Conservation (phyloP, 345 rosid species). For the Sonneratia alba region DNA sequence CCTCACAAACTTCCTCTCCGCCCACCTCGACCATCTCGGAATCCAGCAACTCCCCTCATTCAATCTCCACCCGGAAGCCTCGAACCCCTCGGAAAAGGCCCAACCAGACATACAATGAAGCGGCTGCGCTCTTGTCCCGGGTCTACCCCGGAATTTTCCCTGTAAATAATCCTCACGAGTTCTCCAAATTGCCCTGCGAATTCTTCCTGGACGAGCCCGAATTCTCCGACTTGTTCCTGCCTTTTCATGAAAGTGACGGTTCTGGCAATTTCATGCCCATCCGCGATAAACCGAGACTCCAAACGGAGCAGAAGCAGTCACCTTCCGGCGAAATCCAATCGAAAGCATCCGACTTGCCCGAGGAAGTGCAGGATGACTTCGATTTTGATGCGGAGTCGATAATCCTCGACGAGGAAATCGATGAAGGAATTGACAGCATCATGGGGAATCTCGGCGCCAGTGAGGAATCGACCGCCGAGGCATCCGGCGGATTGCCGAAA, state of each 20-base stretch:
- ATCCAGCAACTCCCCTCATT: slow-evolving; percentile 58
- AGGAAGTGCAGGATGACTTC: slow-evolving; percentile 20
- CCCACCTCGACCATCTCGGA: slow-evolving; percentile 86
- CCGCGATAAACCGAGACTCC: slow-evolving; percentile 20
- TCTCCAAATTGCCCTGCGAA: slow-evolving; percentile 33
- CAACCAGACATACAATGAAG: slow-evolving; percentile 88
- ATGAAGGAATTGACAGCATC: slow-evolving; percentile 66
- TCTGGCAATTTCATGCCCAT: slow-evolving; percentile 30
- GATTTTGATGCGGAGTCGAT: slow-evolving; percentile 78
- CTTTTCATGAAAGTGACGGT: slow-evolving; percentile 39
- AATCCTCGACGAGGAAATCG: slow-evolving; percentile 56
- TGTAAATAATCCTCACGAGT: slow-evolving; percentile 32
- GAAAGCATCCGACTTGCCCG: slow-evolving; percentile 18
- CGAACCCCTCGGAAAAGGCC: slow-evolving; percentile 80
- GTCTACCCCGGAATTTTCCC: slow-evolving; percentile 76
- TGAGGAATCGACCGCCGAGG: slow-evolving; percentile 13
- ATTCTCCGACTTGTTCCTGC: slow-evolving; percentile 41
- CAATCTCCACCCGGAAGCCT: slow-evolving; percentile 77
- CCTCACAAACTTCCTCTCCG: slow-evolving; percentile 40
- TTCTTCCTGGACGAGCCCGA: slow-evolving; percentile 41
- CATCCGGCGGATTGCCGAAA: slow-evolving; percentile 17
- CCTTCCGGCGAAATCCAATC: slow-evolving; percentile 20
- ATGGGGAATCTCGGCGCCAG: slow-evolving; percentile 39
- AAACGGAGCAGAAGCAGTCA: slow-evolving; percentile 25
- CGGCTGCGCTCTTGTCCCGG: slow-evolving; percentile 79